Conservation (phyloP, 106 monocot genomes). For the Ottelia alismoides region DNA sequence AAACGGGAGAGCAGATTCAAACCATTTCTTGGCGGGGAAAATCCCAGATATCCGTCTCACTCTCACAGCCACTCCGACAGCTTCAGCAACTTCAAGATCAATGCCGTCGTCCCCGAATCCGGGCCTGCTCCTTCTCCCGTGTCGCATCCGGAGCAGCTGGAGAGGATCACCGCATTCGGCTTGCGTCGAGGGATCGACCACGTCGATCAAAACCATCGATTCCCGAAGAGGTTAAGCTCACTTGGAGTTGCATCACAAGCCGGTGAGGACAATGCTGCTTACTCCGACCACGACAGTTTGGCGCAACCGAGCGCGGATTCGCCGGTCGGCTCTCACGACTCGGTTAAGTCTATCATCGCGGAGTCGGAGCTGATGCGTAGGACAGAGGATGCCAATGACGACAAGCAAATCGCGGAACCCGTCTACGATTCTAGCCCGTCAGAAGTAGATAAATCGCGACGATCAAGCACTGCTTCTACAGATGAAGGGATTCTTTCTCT, state of each 20-base stretch:
- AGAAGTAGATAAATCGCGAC: constrained; percentile 30
- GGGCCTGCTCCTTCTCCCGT: constrained; percentile 5
- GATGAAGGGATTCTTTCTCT: constrained; percentile 17
- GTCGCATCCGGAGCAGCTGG: too few relatives aligned
- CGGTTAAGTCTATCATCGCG: not conserved
- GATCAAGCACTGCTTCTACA: constrained; percentile 13
- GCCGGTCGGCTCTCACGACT: not conserved
- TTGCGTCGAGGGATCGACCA: not conserved
- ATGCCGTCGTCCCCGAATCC: constrained; percentile 9
- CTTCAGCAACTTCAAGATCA: constrained; percentile 11
- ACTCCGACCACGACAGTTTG: not conserved
- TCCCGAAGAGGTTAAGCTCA: too few relatives aligned
- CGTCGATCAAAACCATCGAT: not conserved
- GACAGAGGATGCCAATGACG: constrained; percentile 13
- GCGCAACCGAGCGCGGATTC: not conserved
- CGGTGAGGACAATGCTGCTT: not conserved
- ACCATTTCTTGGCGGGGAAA: constrained; percentile 15
- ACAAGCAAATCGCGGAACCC: constrained; percentile 26
- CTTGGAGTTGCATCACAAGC: too few relatives aligned
- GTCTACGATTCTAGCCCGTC: constrained; percentile 75
- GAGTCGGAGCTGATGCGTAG: constrained; percentile 5
- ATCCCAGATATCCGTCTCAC: not conserved
- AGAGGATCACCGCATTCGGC: too few relatives aligned
- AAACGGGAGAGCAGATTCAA: constrained; percentile 3
- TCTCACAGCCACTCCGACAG: constrained; percentile 6